Base-by-base conservation (phyloP, 2,329 filamentous ascomycete genomes). In the Fusarium sp. region DNA sequence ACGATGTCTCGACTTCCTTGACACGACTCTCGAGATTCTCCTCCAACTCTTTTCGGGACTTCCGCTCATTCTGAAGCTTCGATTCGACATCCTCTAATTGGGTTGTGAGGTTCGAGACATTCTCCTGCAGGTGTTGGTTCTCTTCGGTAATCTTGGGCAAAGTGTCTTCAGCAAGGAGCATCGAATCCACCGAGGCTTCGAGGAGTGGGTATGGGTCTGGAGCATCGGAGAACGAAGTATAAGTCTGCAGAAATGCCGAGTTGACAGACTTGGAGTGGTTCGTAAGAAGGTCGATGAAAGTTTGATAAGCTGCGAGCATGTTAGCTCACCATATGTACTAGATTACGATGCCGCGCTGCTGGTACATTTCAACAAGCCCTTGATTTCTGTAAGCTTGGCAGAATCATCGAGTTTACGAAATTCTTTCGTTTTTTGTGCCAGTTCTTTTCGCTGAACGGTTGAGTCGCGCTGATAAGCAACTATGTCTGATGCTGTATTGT, bases 341-440 rank as follows among this genome's bases (percentile, higher is more conserved):
- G 13, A 56, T 53, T 30, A 45, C 15, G 46, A 54, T 25, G 39
- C 27, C 19, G 32, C 25, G 15, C 35, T 22, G 4, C 23, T 27
- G 32, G 17, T 67, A 94, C 93, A 90, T 84, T 97, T 97, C 61
- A 99, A 81, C 50, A 99, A 82, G 39, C 88, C 88, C 81, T 98
- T 99, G 82, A 97, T 89, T 78, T 99, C 96, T 7, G 85, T 84
- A 54, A 99, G 82, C 79, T 98, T 99, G 57, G 87, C 88, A 13
- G 91, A 83, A 83, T 99, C 94, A 73, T 98, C 95, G 13, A 97
- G 86, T 78, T 97, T 98, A 64, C 94, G 87, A 73, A 98, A 99
- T 74, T 98, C 95, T 76, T 99, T 99, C 1, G 96, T 99, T 84
- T 97, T 98, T 77, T 97, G 94, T n/a, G 96, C 96, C 20, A 99